Base-by-base conservation (phyloP, 441 rosid genomes). In the Lepidium campestre region DNA sequence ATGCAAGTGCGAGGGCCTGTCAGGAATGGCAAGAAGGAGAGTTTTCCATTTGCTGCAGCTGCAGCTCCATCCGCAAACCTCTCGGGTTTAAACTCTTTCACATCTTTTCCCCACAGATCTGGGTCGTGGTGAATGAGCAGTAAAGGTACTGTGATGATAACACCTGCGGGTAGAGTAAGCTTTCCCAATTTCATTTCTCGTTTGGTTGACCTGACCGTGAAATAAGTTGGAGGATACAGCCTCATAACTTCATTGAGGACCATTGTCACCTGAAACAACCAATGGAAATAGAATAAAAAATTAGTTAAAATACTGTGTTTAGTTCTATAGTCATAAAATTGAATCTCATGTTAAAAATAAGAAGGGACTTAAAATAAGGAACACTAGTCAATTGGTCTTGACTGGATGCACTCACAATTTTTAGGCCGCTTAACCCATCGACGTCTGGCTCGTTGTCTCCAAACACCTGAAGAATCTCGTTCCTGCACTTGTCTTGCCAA, bases 1-100 rank as follows among this genome's bases (percentile, higher is more conserved):
- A 83, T 68, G 73, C 91, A 86, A 12, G 68, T 65, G 23, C 92
- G 37, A 36, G 89, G 86, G 3, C 92, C 85, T 10, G 73, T n/a
- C n/a, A 32, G 25, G 40, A 86, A 86, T 5, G 78, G 77, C 20
- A 81, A 60, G 76, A 70, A 77, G 0, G 81, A 67, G 41, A 75
- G 56, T 56, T 70, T 76, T 50, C 75, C 75, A 57, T 73, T 73
- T 7, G 81, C 69, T 46, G 86, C 86, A 25, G 72, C 76, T 20
- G 81, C 77, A 8, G 80, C 72, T 1, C 86, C 86, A 19, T 73
- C 68, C 0, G 64, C 56, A 35, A 85, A 85, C 57, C 89, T 82
- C 71, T 80, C 79, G 2, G 85, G 89, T 18, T 79, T 85, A 57
- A 82, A 85, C 70, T 79, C 70, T 7, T 58, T 57, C 17, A 80